Conservation (phyloP, 1,284 basidiomycete species). For the Melampsora larici-populina region DNA sequence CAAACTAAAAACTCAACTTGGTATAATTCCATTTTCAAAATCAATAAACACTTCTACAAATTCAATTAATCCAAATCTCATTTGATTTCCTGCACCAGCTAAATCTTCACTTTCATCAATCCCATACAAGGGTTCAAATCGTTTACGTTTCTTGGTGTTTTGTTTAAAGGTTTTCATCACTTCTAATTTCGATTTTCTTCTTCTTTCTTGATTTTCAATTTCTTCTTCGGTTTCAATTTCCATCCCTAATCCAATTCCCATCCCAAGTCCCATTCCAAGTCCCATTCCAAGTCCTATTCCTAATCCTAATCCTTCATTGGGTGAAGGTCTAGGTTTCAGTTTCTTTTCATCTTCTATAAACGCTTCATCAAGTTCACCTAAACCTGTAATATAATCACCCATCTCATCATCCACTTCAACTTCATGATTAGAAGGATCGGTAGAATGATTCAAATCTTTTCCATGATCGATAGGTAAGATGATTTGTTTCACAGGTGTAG, state of each 20-base stretch:
- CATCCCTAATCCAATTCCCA: too few relatives aligned
- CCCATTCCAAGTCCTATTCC: too few relatives aligned
- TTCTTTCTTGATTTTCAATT: not conserved
- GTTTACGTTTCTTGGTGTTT: not conserved
- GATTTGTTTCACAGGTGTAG: constrained; percentile 7
- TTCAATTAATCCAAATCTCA: constrained; percentile 5
- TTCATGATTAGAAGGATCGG: not conserved
- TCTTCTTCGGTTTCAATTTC: not conserved
- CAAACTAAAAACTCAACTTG: too few relatives aligned
- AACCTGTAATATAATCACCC: constrained; percentile 21
- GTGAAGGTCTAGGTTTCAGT: not conserved
- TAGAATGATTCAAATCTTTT: not conserved
- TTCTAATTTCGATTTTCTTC: not conserved
- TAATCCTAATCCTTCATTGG: too few relatives aligned
- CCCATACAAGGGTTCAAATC: constrained; percentile 7
- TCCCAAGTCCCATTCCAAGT: too few relatives aligned
- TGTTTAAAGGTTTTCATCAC: not conserved
- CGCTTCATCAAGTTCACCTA: constrained; percentile 28
- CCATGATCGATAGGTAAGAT: not conserved
- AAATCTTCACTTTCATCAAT: not conserved
- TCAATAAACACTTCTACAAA: constrained; percentile 16
- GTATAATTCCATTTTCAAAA: constrained; percentile 12
- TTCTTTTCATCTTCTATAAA: not conserved
- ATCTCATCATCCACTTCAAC: constrained; percentile 21
- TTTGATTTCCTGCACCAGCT: not conserved